phyloP scores from a whole-genome alignment of 768 basidiomycete species.

The Tubosaeta brunneosetosa region DNA sequence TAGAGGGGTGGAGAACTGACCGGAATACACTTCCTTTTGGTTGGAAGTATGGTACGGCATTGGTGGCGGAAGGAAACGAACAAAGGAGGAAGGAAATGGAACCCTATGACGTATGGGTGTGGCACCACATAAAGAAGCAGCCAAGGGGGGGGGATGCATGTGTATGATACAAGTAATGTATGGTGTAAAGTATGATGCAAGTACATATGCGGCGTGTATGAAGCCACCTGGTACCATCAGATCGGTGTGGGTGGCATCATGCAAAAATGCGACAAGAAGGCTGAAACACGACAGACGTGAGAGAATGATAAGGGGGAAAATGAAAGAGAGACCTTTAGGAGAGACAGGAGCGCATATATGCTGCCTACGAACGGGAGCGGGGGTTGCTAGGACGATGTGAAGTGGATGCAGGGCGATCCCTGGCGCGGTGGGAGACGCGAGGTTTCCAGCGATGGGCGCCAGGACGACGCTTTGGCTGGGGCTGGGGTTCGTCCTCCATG shows the following conservation, averaged over 20 bases:
- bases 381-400: constrained; percentile 17
- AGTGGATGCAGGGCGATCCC: background rate
- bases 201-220: constrained; percentile 24
- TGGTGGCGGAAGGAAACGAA: constrained; percentile 15
- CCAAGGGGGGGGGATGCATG: constrained; percentile 3
- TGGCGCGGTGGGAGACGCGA: constrained; percentile 10
- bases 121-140: background rate
- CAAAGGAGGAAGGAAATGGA: background rate
- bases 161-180: constrained; percentile 2
- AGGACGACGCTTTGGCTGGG: constrained; percentile 25
- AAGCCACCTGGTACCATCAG: constrained; percentile 1
- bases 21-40: constrained; percentile 35
- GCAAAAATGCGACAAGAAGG: constrained; percentile 7
- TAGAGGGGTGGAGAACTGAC: constrained; percentile 25
- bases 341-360: constrained; percentile 9
- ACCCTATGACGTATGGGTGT: constrained; percentile 25
- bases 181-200: constrained; percentile 18
- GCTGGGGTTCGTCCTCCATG: constrained; percentile 10
- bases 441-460: constrained; percentile 16
- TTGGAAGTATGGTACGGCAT: constrained; percentile 15
- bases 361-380: constrained; percentile 13
- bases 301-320: constrained; percentile 2
- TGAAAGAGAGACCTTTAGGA: background rate
- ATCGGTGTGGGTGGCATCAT: constrained; percentile 5
- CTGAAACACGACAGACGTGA: constrained; percentile 14